Percentiles rank a stretch among this genome's conserved stretches.
These are phyloP conservation scores for Microdochium paspali DNA, from an alignment of 2,329 filamentous ascomycete species.

Conservation along the genomic window DNA sequence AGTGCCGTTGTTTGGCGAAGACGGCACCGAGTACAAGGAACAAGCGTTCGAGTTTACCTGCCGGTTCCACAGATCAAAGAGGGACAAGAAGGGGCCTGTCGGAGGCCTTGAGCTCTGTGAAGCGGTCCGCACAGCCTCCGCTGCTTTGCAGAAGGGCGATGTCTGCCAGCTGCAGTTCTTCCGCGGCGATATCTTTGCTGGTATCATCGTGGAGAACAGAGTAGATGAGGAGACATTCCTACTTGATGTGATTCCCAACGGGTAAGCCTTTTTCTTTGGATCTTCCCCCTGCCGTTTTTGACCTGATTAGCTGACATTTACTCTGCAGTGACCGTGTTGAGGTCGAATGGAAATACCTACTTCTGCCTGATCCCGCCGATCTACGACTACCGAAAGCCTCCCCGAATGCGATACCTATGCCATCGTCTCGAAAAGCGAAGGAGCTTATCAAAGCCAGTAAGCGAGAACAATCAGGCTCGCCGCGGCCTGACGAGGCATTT, in stretches of 20 bases:
- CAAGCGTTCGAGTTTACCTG: slow-evolving; percentile 90
- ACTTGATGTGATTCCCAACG: slow-evolving; percentile 75
- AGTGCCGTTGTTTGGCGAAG: slow-evolving; percentile 78
- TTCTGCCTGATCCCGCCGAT: slow-evolving; percentile 62
- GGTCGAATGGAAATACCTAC: slow-evolving; percentile 76
- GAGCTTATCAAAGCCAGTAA: slow-evolving; percentile 59
- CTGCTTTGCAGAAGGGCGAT: slow-evolving; percentile 59
- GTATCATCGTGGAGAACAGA: slow-evolving; percentile 76
- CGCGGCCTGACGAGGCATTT: slow-evolving; percentile 57
- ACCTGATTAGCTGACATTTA: slow-evolving; percentile 26
- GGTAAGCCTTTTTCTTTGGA: slow-evolving; percentile 50
- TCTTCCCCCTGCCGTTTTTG: slow-evolving; percentile 10
- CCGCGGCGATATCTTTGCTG: slow-evolving; percentile 83
- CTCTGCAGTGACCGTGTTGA: slow-evolving; percentile 57
- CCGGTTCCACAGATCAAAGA: slow-evolving; percentile 84
- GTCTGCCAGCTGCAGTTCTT: slow-evolving; percentile 81
- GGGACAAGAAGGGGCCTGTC: slow-evolving; percentile 64
- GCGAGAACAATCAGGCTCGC: slow-evolving; percentile 49
- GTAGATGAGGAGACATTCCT: slow-evolving; percentile 65
- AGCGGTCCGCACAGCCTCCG: slow-evolving; percentile 59
- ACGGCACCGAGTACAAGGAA: slow-evolving; percentile 86
- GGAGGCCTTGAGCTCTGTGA: slow-evolving; percentile 62
- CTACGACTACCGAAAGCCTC: slow-evolving; percentile 68
- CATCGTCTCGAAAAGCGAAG: slow-evolving; percentile 50
- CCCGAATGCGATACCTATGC: slow-evolving; percentile 61